A percentile compares a stretch with the other conserved stretches of the same genome.
phyloP scores from a whole-genome alignment of 805 yeast species.

The Clavispora carvajalis region DNA sequence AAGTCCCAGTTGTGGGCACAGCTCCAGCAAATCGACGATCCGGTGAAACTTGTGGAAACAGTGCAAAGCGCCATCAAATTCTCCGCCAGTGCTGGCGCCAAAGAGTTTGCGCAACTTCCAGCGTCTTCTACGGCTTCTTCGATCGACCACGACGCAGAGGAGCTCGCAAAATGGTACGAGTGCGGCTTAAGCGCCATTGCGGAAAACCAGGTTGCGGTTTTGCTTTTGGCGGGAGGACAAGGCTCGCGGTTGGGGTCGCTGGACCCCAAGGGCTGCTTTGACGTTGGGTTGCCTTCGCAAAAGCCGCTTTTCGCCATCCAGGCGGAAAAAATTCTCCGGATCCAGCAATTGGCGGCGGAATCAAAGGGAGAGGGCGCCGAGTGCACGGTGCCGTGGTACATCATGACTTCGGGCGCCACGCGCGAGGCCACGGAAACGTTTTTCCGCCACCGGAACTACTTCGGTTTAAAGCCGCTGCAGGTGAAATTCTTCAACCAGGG shows the following conservation, averaged over 20 bases:
- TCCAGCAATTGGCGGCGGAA: slow-evolving; percentile 51
- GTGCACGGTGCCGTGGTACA: slow-evolving; percentile 67
- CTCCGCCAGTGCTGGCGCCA: slow-evolving; percentile 18
- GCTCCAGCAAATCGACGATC: slow-evolving; percentile 38
- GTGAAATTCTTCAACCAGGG: slow-evolving; percentile 90
- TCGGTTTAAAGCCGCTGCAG: slow-evolving; percentile 62
- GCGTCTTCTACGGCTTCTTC: slow-evolving; percentile 39
- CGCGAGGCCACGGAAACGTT: slow-evolving; percentile 66
- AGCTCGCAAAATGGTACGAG: slow-evolving; percentile 33
- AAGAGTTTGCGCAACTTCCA: slow-evolving; percentile 48
- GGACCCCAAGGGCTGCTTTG: slow-evolving; percentile 90
- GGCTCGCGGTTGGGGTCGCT: slow-evolving; percentile 92
- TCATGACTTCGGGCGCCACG: slow-evolving; percentile 94
- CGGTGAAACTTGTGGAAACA: slow-evolving; percentile 33
- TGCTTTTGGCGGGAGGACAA: slow-evolving; percentile 97
- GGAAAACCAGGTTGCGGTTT: slow-evolving; percentile 74
- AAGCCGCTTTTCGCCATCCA: slow-evolving; percentile 89
- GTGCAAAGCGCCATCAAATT: slow-evolving; percentile 44
- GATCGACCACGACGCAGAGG: slow-evolving; percentile 36
- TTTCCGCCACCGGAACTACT: slow-evolving; percentile 56
- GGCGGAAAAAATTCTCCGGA: slow-evolving; percentile 71
- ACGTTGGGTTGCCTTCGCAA: slow-evolving; percentile 77
- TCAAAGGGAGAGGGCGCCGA: slow-evolving; percentile 14
- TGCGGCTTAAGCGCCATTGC: slow-evolving; percentile 67
- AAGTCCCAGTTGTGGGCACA: slow-evolving; percentile 35